Percentiles rank a stretch among this genome's conserved stretches.
These are phyloP conservation scores for Phytophthora vignae DNA, from an alignment of 352 stramenopile genomes.

Conservation along the genomic window DNA sequence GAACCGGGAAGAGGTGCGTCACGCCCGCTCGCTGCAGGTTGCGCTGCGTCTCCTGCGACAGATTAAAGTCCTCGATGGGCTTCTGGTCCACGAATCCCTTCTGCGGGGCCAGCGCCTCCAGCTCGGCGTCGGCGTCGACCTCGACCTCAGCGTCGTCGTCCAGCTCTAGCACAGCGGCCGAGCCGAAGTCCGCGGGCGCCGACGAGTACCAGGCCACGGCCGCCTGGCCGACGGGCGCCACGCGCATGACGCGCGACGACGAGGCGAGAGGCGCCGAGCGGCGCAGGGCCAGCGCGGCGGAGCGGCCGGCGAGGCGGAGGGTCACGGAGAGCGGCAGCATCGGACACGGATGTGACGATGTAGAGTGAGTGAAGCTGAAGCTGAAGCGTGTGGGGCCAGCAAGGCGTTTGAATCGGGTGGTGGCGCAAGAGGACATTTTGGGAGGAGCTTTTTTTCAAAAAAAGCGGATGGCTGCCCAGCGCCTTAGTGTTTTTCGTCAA, in stretches of 20 bases:
- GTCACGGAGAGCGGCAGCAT: slow-evolving; percentile 48
- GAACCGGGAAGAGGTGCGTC: slow-evolving; percentile 86
- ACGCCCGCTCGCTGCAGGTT: slow-evolving; percentile 75
- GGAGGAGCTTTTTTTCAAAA: too few relatives aligned
- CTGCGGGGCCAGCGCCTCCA: slow-evolving; percentile 46
- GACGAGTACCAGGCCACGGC: slow-evolving; percentile 34
- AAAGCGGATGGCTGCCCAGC: too few relatives aligned
- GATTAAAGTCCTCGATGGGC: slow-evolving; percentile 67
- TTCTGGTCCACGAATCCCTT: slow-evolving; percentile 82
- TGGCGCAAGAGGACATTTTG: too few relatives aligned
- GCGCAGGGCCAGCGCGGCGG: slow-evolving; percentile 24
- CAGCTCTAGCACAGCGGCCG: slow-evolving; percentile 20
- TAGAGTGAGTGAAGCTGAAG: background rate
- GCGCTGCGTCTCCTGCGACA: slow-evolving; percentile 61
- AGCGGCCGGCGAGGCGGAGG: slow-evolving; percentile 40
- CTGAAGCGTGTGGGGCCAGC: background rate
- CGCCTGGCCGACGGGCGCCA: background rate
- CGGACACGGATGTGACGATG: background rate
- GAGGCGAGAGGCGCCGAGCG: slow-evolving; percentile 15
- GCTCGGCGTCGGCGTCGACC: slow-evolving; percentile 47
- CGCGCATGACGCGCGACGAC: slow-evolving; percentile 15
- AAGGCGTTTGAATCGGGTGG: background rate
- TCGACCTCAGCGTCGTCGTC: slow-evolving; percentile 38
- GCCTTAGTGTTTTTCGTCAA: too few relatives aligned
- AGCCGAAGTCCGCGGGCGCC: slow-evolving; percentile 23